Evolutionary conservation across 2,329 filamentous ascomycete species (phyloP).

Genomic region (Colletotrichum agaves): DNA sequence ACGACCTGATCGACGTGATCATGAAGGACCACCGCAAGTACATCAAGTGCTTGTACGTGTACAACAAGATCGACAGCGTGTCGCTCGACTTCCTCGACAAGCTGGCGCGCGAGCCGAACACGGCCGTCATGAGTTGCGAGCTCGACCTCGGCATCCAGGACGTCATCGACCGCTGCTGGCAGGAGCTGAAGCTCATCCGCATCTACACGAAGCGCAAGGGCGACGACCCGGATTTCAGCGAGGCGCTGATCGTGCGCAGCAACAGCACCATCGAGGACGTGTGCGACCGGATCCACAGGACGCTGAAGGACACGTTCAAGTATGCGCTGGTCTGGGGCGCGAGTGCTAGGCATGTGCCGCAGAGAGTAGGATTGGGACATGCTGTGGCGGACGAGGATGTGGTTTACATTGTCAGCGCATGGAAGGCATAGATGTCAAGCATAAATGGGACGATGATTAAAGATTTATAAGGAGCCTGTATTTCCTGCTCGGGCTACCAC

Average conservation of each 20-base stretch:
- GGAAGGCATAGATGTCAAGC: conserved; percentile 61
- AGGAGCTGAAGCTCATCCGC: conserved; percentile 88
- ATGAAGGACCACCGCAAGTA: conserved; percentile 99
- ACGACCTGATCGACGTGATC: conserved; percentile 99
- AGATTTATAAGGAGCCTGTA: conserved; percentile 25
- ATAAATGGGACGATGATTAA: conserved; percentile 8
- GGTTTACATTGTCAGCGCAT: conserved; percentile 74
- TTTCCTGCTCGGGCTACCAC: conserved; percentile 26
- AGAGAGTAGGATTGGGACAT: conserved; percentile 89
- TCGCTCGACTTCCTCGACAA: conserved; percentile 93
- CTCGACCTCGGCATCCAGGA: conserved; percentile 92
- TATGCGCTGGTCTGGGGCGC: conserved; percentile 98
- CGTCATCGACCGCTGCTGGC: conserved; percentile 94
- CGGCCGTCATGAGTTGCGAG: conserved; percentile 97
- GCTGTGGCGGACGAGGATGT: conserved; percentile 77
- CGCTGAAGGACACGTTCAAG: conserved; percentile 98
- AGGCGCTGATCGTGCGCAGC: conserved; percentile 91
- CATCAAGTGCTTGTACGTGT: conserved; percentile 94
- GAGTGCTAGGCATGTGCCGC: conserved; percentile 92
- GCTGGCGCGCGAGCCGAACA: conserved; percentile 91
- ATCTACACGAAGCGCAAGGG: conserved; percentile 98
- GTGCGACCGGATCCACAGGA: conserved; percentile 93
- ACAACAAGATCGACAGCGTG: conserved; percentile 99
- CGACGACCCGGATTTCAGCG: conserved; percentile 85
- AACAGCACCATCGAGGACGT: conserved; percentile 96